Conservation (phyloP, 2,329 filamentous ascomycete species). For the Penicillium sp. region DNA sequence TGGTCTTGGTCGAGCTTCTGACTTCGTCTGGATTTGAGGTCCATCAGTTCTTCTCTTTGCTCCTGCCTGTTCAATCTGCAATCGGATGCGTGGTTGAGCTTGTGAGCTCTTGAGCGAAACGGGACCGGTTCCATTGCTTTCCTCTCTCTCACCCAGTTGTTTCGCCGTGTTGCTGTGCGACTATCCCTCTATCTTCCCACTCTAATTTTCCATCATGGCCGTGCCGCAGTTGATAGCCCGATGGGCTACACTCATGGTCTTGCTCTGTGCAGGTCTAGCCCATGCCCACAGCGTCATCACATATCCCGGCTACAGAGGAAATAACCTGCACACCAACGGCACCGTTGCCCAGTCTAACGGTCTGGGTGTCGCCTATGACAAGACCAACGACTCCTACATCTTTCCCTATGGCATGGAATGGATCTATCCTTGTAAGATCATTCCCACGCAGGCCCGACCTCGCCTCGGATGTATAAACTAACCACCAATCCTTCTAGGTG, state of each 20-base stretch:
- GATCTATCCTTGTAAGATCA: slow-evolving; percentile 80
- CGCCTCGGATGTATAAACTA: background rate
- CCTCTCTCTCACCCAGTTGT: slow-evolving; percentile 1
- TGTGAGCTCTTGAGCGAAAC: too few relatives aligned
- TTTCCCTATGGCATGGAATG: slow-evolving; percentile 93
- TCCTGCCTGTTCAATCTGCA: slow-evolving; percentile 1
- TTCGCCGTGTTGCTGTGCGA: background rate
- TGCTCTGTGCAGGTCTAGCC: slow-evolving; percentile 40
- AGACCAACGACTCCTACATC: slow-evolving; percentile 43
- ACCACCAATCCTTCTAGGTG: slow-evolving; percentile 57
- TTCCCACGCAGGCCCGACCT: background rate
- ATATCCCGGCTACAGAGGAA: slow-evolving; percentile 82
- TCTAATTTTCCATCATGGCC: slow-evolving; percentile 27
- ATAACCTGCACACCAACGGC: slow-evolving; percentile 77
- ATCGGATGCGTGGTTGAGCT: background rate
- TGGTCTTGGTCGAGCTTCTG: slow-evolving; percentile 12
- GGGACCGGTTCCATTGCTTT: slow-evolving; percentile 4
- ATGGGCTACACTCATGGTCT: slow-evolving; percentile 29
- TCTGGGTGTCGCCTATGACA: slow-evolving; percentile 45
- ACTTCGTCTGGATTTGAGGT: slow-evolving; percentile 13
- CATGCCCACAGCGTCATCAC: slow-evolving; percentile 72
- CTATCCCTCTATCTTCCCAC: background rate
- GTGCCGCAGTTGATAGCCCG: slow-evolving; percentile 26
- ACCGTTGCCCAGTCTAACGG: slow-evolving; percentile 49
- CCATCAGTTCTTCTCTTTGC: slow-evolving; percentile 5